phyloP scores from a whole-genome alignment of 2,329 filamentous ascomycete genomes.

The Aphanocladium album region DNA sequence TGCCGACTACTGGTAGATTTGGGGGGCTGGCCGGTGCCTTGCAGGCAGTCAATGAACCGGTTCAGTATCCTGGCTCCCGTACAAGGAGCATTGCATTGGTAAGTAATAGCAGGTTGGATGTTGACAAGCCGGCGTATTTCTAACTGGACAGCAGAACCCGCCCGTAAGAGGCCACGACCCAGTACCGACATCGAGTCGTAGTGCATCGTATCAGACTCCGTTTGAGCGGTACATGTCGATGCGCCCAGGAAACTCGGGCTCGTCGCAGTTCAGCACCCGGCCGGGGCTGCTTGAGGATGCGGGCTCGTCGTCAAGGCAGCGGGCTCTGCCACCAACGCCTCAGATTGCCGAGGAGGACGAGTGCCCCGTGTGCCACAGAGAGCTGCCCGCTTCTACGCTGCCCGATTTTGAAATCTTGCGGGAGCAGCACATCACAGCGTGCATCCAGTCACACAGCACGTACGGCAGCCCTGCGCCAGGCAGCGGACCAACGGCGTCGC shows the following conservation, averaged over 20 bases:
- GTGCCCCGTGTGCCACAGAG: slow-evolving; percentile 70
- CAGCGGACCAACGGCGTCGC: slow-evolving; percentile 19
- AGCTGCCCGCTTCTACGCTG: slow-evolving; percentile 56
- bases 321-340: slow-evolving; percentile 38
- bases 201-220: slow-evolving; percentile 29
- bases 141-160: slow-evolving; percentile 4
- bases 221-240: slow-evolving; percentile 36
- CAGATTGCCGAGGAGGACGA: slow-evolving; percentile 68
- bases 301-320: slow-evolving; percentile 33
- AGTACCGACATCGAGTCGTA: slow-evolving; percentile 18
- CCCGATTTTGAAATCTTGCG: slow-evolving; percentile 50
- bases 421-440: slow-evolving; percentile 54
- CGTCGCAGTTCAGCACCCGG: slow-evolving; percentile 28
- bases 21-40: background rate
- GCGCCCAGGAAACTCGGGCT: slow-evolving; percentile 27
- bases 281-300: slow-evolving; percentile 25
- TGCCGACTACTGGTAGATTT: slow-evolving; percentile 25
- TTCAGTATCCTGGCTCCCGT: slow-evolving; percentile 28
- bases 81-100: slow-evolving; percentile 48
- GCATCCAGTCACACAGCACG: slow-evolving; percentile 51
- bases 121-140: background rate
- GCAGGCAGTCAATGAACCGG: slow-evolving; percentile 27
- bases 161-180: background rate
- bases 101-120: slow-evolving; percentile 19
- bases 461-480: slow-evolving; percentile 35